Percentiles rank a stretch among this genome's conserved stretches.
Evolutionary conservation across 2,329 filamentous ascomycete species (phyloP).

Genomic region (Scorias spongiosa): DNA sequence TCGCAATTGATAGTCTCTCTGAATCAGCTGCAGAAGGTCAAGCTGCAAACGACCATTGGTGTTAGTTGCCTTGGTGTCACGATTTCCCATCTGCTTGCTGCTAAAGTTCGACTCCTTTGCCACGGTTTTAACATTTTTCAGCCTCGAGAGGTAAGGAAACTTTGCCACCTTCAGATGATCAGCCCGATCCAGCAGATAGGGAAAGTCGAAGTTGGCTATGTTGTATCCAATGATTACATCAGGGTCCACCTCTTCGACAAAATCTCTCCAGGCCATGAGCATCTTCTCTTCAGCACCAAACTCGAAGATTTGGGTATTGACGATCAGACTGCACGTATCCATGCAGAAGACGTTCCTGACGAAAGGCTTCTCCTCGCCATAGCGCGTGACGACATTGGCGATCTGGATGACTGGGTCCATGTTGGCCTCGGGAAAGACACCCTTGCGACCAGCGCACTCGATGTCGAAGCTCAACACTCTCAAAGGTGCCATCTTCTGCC

Average conservation of each 20-base stretch:
- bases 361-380: conserved; percentile 91
- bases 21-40: conserved; percentile 85
- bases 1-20: conserved; percentile 84
- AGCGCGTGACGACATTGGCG: conserved; percentile 84
- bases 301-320: conserved; percentile 83
- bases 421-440: conserved; percentile 87
- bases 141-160: conserved; percentile 78
- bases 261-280: conserved; percentile 85
- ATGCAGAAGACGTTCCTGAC: conserved; percentile 93
- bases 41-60: conserved; percentile 87
- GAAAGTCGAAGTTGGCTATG: conserved; percentile 96
- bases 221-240: conserved; percentile 99
- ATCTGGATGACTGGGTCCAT: conserved; percentile 95
- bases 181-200: conserved; percentile 80
- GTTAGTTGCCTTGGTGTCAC: conserved; percentile 87
- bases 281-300: conserved; percentile 72
- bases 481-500: conserved; percentile 94
- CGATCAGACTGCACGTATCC: conserved; percentile 81
- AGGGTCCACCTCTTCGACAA: conserved; percentile 77
- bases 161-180: conserved; percentile 62
- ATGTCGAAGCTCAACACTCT: conserved; percentile 95
- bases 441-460: conserved; percentile 93
- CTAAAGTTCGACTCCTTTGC: conserved; percentile 75
- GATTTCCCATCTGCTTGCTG: conserved; percentile 96
- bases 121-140: conserved; percentile 55